These are phyloP conservation scores for Suillus sp. DNA, from an alignment of 768 basidiomycete species.

Conservation along the genomic window DNA sequence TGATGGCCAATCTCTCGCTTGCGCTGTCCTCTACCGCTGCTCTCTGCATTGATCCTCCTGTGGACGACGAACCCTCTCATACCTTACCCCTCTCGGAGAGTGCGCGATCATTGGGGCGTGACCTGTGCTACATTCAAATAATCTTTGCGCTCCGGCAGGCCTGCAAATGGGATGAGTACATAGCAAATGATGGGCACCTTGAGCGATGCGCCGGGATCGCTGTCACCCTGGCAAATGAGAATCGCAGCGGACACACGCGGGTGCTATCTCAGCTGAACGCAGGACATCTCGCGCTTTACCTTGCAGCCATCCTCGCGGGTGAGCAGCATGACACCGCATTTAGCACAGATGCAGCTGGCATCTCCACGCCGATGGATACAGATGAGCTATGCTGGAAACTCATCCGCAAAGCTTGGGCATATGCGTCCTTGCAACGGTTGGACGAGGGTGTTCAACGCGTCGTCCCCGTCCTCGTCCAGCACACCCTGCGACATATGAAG, in stretches of 20 bases:
- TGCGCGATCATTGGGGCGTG: background rate
- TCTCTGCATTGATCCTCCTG: background rate
- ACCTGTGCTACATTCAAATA: conserved; percentile 6
- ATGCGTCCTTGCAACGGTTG: background rate
- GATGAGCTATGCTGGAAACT: background rate
- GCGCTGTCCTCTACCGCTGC: background rate
- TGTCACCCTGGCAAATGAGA: background rate
- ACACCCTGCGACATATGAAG: background rate
- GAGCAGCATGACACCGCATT: background rate
- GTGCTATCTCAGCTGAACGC: background rate
- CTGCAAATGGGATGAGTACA: background rate
- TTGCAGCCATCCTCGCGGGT: background rate
- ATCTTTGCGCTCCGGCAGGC: conserved; percentile 1
- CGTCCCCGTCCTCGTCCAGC: background rate
- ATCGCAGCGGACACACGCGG: background rate
- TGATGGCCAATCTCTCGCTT: background rate
- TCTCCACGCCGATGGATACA: background rate
- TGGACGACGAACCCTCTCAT: background rate
- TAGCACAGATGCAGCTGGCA: background rate
- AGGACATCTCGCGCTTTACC: background rate
- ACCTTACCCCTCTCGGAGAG: background rate
- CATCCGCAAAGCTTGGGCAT: background rate
- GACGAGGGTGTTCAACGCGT: background rate
- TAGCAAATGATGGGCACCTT: background rate
- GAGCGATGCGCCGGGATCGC: background rate